Evolutionary conservation across 345 rosid genomes (phyloP).

Genomic region (Raphanus raphanistrum): DNA sequence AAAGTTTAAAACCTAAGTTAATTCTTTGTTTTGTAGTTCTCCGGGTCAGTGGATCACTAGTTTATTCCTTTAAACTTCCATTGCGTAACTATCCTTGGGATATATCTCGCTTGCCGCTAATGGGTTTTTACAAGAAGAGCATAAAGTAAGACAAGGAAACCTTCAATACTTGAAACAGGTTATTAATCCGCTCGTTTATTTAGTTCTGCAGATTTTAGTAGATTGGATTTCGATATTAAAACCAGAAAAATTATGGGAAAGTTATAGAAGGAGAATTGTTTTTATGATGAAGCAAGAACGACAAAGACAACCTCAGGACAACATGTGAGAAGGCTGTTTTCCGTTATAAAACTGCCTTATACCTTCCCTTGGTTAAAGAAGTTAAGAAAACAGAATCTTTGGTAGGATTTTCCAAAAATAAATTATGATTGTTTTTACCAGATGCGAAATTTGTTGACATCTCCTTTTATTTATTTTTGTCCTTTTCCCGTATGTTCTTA

Average conservation of each 20-base stretch:
- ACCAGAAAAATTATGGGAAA: too few species aligned
- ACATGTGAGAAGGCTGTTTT: not conserved
- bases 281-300: conserved; percentile 10
- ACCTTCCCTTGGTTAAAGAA: not conserved
- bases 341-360: not conserved
- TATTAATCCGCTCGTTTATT: not conserved
- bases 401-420: conserved; percentile 10
- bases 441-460: not conserved
- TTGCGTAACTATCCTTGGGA: not conserved
- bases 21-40: conserved; percentile 7
- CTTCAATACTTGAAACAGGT: not conserved
- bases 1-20: not conserved
- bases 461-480: not conserved
- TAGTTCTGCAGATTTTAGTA: not conserved
- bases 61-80: not conserved
- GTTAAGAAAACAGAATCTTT: not conserved
- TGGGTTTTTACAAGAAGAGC: not conserved
- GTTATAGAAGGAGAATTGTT: not conserved
- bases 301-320: conserved; percentile 11
- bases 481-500: not conserved
- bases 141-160: not conserved
- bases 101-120: not conserved
- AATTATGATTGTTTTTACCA: not conserved
- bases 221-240: not conserved
- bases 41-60: not conserved